A percentile compares a stretch with the other conserved stretches of the same genome.
Evolutionary conservation across 129 eudicot species (phyloP).

Genomic region (Sambucus nigra): DNA sequence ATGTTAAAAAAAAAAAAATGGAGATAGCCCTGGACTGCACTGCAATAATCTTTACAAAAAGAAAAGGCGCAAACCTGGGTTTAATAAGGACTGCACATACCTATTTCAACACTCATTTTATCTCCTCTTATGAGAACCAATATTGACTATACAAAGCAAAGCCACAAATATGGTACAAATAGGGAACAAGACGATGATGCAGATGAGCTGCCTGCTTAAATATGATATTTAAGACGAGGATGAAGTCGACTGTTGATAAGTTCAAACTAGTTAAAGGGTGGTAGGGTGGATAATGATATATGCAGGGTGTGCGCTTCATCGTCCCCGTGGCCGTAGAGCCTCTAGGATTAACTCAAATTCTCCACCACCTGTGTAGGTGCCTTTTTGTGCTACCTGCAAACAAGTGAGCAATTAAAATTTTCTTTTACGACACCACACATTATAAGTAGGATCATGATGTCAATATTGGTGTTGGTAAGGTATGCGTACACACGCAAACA

Average conservation of each 20-base stretch:
- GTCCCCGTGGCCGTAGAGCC: constrained; percentile 7
- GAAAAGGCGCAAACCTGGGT: constrained; percentile 20
- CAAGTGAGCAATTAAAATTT: neutral
- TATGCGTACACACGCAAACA: too few species aligned
- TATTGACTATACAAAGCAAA: constrained; percentile 42
- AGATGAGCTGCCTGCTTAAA: constrained; percentile 17
- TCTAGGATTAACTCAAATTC: constrained; percentile 1
- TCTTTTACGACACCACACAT: too few species aligned
- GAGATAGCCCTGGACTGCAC: neutral
- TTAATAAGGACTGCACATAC: constrained; percentile 24
- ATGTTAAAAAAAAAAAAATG: neutral
- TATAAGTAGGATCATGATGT: too few species aligned
- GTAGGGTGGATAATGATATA: constrained; percentile 15
- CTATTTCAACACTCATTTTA: constrained; percentile 20
- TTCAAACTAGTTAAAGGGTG: constrained; percentile 3
- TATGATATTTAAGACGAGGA: constrained; percentile 8
- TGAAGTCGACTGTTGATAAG: constrained; percentile 14
- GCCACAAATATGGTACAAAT: constrained; percentile 26
- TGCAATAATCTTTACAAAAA: neutral
- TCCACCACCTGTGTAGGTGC: constrained; percentile 8
- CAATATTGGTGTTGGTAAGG: too few species aligned
- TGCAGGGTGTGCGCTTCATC: constrained; percentile 7
- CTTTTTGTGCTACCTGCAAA: constrained; percentile 16
- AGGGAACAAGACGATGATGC: constrained; percentile 14
- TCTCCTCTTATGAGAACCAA: constrained; percentile 11